These are phyloP conservation scores for Saturnispora sanitii DNA, from an alignment of 805 yeast species.

Conservation along the genomic window DNA sequence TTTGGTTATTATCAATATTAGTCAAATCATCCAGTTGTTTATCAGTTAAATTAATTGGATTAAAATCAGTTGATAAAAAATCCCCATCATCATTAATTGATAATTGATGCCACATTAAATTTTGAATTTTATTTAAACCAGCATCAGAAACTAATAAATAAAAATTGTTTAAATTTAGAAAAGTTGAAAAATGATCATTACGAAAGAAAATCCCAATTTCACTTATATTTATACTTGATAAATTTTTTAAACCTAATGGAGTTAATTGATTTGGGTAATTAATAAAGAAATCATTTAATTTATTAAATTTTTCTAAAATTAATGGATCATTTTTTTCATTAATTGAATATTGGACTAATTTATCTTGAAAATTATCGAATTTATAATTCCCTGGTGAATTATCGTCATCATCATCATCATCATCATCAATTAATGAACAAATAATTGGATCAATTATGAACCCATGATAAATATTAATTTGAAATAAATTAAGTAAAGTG, in stretches of 20 bases:
- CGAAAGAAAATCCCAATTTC: slow-evolving; percentile 68
- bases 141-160: slow-evolving; percentile 66
- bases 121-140: slow-evolving; percentile 39
- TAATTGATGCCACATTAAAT: slow-evolving; percentile 83
- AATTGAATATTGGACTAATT: slow-evolving; percentile 16
- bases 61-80: slow-evolving; percentile 35
- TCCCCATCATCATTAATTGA: slow-evolving; percentile 52
- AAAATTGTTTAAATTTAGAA: slow-evolving; percentile 37
- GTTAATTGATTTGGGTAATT: slow-evolving; percentile 72
- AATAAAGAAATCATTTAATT: slow-evolving; percentile 35
- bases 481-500: slow-evolving; percentile 18
- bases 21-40: not conserved
- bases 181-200: slow-evolving; percentile 79
- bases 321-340: slow-evolving; percentile 7
- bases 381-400: slow-evolving; percentile 7
- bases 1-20: not conserved
- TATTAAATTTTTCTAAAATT: not conserved
- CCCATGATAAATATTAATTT: slow-evolving; percentile 57
- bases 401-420: no score
- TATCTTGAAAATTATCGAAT: slow-evolving; percentile 26
- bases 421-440: not conserved
- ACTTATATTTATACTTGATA: slow-evolving; percentile 34
- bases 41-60: not conserved
- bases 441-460: slow-evolving; percentile 30
- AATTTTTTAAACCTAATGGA: slow-evolving; percentile 42